Evolutionary conservation across 768 basidiomycete species (phyloP).

Genomic region (Pleurotus sapidus): DNA sequence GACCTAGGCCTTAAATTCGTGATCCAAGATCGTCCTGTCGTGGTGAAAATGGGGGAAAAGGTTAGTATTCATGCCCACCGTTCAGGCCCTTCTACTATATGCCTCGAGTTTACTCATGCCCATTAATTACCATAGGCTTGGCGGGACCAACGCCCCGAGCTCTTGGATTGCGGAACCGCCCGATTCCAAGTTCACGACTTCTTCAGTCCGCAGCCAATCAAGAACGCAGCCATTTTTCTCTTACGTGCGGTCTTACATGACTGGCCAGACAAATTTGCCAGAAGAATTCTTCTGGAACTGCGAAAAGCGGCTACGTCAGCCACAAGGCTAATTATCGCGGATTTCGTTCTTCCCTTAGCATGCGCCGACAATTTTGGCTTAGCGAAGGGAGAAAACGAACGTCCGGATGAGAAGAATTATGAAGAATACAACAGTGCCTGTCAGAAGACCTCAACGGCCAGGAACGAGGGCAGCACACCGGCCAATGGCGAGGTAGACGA

Average conservation of each 20-base stretch:
- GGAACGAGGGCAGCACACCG: not conserved
- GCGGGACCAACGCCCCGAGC: conserved; percentile 54
- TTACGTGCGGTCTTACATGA: conserved; percentile 75
- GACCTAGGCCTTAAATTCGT: conserved; percentile 33
- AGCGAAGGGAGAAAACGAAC: not conserved
- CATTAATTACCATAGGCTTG: conserved; percentile 38
- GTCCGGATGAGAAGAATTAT: not conserved
- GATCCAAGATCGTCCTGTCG: conserved; percentile 50
- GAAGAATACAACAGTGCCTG: not conserved
- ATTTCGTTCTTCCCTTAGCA: conserved; percentile 68
- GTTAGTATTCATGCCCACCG: not conserved
- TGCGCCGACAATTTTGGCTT: conserved; percentile 51
- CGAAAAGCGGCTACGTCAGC: conserved; percentile 42
- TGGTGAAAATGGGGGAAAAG: conserved; percentile 42
- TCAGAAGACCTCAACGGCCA: not conserved
- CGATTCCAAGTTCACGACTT: conserved; percentile 72
- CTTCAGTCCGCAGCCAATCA: conserved; percentile 60
- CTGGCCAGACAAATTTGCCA: conserved; percentile 65
- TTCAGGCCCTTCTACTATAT: not conserved
- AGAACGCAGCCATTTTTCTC: conserved; percentile 60
- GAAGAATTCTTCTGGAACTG: conserved; percentile 39
- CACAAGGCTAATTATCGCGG: conserved; percentile 67
- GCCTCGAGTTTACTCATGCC: not conserved
- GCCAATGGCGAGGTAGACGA: conserved; percentile 14
- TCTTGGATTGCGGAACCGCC: conserved; percentile 51